Evolutionary conservation across 495 filamentous ascomycete genomes (phyloP).

Genomic region (Pyrenula aspistea): DNA sequence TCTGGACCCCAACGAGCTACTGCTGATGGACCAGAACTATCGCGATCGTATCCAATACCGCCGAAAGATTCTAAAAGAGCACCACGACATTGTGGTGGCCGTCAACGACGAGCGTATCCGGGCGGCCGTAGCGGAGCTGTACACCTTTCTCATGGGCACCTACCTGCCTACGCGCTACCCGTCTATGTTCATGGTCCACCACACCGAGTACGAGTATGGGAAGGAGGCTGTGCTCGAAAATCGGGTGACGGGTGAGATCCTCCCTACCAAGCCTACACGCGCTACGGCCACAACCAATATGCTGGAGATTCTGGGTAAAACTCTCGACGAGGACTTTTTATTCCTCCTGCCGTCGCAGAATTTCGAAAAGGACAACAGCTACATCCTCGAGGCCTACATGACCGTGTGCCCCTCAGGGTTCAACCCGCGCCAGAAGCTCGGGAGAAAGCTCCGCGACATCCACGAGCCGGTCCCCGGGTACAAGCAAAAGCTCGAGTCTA

Average conservation of each 20-base stretch:
- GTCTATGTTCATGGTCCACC: slow-evolving; percentile 38
- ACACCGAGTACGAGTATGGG: slow-evolving; percentile 9
- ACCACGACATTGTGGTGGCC: slow-evolving; percentile 30
- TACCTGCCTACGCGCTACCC: slow-evolving; percentile 60
- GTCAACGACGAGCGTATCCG: slow-evolving; percentile 26
- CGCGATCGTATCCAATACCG: slow-evolving; percentile 41
- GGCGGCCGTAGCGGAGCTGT: slow-evolving; percentile 49
- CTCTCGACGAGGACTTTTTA: slow-evolving; percentile 67
- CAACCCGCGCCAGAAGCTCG: slow-evolving; percentile 50
- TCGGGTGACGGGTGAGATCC: slow-evolving; percentile 25
- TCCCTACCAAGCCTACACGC: slow-evolving; percentile 19
- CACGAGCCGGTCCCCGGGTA: slow-evolving; percentile 63
- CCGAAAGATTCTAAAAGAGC: slow-evolving; percentile 30
- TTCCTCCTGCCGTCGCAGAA: slow-evolving; percentile 46
- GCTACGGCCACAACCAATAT: slow-evolving; percentile 11
- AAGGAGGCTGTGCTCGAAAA: slow-evolving; percentile 24
- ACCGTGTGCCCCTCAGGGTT: slow-evolving; percentile 68
- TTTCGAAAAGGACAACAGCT: slow-evolving; percentile 25
- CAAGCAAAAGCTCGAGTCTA: slow-evolving; percentile 52
- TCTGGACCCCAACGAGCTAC: slow-evolving; percentile 45
- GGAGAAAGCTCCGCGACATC: slow-evolving; percentile 48
- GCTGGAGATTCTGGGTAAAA: slow-evolving; percentile 40
- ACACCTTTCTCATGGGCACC: slow-evolving; percentile 45
- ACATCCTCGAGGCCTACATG: slow-evolving; percentile 54
- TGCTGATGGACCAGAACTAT: slow-evolving; percentile 58